Percentiles rank a stretch among this genome's conserved stretches.
Evolutionary conservation across 176 grass and related monocot genomes (phyloP).

Genomic region (Poa pratensis): DNA sequence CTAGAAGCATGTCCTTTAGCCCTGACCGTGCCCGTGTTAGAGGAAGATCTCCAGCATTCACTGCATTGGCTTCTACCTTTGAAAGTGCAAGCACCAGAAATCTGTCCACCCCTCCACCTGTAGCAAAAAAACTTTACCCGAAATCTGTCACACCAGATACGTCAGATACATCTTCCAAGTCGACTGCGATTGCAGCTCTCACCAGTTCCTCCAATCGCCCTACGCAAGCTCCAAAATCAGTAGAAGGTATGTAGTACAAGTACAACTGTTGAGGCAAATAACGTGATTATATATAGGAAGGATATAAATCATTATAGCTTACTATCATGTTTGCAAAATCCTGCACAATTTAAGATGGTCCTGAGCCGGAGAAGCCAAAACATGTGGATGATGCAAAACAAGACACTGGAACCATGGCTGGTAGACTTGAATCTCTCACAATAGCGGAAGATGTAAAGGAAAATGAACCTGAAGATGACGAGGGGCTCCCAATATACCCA

Average conservation of each 20-base stretch:
- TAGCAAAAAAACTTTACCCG: conserved; percentile 81
- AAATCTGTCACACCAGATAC: conserved; percentile 75
- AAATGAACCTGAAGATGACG: conserved; percentile 81
- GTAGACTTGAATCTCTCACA: conserved; percentile 58
- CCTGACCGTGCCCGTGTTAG: conserved; percentile 85
- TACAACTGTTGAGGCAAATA: conserved; percentile 15
- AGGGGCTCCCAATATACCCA: conserved; percentile 63
- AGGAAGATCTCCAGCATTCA: conserved; percentile 89
- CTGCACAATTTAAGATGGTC: conserved; percentile 46
- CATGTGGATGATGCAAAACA: conserved; percentile 49
- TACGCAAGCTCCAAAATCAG: conserved; percentile 50
- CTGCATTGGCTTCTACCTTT: conserved; percentile 82
- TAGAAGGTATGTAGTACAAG: conserved; percentile 60
- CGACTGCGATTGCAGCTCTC: conserved; percentile 46
- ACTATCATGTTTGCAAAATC: conserved; percentile 31
- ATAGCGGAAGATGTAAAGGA: conserved; percentile 70
- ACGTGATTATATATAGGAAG: conserved; percentile 8
- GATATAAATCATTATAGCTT: background rate
- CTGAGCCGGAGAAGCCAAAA: conserved; percentile 49
- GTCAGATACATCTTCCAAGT: conserved; percentile 50
- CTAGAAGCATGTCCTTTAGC: conserved; percentile 88
- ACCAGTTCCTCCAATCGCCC: conserved; percentile 66
- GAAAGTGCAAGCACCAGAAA: conserved; percentile 81
- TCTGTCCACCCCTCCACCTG: conserved; percentile 85
- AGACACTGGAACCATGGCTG: conserved; percentile 25